Conservation (phyloP, 805 yeast genomes). For the Candida broadrunensis region DNA sequence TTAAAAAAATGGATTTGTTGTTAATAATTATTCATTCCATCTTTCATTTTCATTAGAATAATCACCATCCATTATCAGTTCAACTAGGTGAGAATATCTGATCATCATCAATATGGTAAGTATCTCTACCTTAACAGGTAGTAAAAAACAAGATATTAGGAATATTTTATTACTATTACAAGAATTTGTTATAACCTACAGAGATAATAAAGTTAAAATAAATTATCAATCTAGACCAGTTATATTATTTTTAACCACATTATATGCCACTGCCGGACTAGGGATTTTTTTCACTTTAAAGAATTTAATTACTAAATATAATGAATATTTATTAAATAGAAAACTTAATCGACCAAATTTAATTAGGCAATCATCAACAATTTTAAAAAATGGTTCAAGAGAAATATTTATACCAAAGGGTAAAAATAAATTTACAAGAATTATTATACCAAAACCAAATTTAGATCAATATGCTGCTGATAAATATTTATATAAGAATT, state of each 20-base stretch:
- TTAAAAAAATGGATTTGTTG: too few relatives aligned
- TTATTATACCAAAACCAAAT: slow-evolving; percentile 47
- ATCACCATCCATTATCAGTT: too few relatives aligned
- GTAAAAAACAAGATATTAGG: slow-evolving; percentile 30
- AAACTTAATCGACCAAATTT: slow-evolving; percentile 30
- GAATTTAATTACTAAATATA: slow-evolving; percentile 25
- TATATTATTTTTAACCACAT: slow-evolving; percentile 36
- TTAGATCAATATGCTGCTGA: slow-evolving; percentile 54
- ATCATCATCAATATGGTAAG: slow-evolving; percentile 34
- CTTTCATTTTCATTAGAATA: too few relatives aligned
- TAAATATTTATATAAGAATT: slow-evolving; percentile 50
- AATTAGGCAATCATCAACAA: slow-evolving; percentile 40
- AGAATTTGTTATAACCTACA: slow-evolving; percentile 34
- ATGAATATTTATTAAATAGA: slow-evolving; percentile 24
- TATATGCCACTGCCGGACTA: slow-evolving; percentile 39
- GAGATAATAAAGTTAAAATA: slow-evolving; percentile 33
- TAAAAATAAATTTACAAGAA: slow-evolving; percentile 20
- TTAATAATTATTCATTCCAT: too few relatives aligned
- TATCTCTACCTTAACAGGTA: slow-evolving; percentile 30
- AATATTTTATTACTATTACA: slow-evolving; percentile 30
- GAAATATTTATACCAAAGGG: slow-evolving; percentile 48
- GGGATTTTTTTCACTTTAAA: slow-evolving; percentile 31
- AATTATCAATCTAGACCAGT: slow-evolving; percentile 44
- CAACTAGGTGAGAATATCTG: too few relatives aligned
- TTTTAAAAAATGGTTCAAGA: slow-evolving; percentile 45